phyloP scores from a whole-genome alignment of 2,329 filamentous ascomycete species.

The Cladosporium sp. region DNA sequence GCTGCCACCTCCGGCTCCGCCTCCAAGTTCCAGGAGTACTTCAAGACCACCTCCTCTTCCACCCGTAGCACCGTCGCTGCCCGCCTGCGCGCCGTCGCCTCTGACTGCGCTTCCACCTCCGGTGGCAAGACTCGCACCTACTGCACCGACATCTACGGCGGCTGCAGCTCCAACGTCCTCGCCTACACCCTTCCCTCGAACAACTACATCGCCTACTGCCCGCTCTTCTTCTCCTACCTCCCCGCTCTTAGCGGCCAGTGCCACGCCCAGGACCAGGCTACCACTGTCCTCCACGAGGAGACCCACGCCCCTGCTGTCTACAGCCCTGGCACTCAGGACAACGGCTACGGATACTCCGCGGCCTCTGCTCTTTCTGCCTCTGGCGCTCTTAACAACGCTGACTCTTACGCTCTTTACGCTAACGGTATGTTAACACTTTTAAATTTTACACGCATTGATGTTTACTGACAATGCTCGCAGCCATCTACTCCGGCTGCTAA shows the following conservation, averaged over 20 bases:
- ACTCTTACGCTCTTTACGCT: constrained; percentile 54
- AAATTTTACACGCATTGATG: neutral
- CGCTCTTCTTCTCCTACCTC: constrained; percentile 54
- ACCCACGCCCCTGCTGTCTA: constrained; percentile 53
- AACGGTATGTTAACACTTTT: constrained; percentile 2
- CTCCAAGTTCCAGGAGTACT: constrained; percentile 36
- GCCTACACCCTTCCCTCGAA: constrained; percentile 53
- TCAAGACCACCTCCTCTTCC: constrained; percentile 52
- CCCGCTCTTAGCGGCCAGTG: constrained; percentile 49
- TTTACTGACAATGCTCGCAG: neutral
- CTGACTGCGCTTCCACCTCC: constrained; percentile 51
- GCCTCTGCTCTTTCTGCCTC: constrained; percentile 41
- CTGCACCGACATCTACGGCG: constrained; percentile 55
- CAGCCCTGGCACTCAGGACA: constrained; percentile 52
- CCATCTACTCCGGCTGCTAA: constrained; percentile 10
- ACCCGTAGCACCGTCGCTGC: constrained; percentile 49
- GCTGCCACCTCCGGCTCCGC: constrained; percentile 47
- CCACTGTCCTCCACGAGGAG: constrained; percentile 61
- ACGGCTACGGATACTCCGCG: constrained; percentile 55
- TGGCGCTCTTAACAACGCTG: constrained; percentile 59
- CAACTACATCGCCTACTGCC: constrained; percentile 58
- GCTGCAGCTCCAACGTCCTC: constrained; percentile 51
- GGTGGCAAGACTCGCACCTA: constrained; percentile 51
- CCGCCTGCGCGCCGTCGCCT: constrained; percentile 51
- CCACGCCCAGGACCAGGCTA: constrained; percentile 62